phyloP scores from a whole-genome alignment of 768 basidiomycete species.

The Pholiota conissans region DNA sequence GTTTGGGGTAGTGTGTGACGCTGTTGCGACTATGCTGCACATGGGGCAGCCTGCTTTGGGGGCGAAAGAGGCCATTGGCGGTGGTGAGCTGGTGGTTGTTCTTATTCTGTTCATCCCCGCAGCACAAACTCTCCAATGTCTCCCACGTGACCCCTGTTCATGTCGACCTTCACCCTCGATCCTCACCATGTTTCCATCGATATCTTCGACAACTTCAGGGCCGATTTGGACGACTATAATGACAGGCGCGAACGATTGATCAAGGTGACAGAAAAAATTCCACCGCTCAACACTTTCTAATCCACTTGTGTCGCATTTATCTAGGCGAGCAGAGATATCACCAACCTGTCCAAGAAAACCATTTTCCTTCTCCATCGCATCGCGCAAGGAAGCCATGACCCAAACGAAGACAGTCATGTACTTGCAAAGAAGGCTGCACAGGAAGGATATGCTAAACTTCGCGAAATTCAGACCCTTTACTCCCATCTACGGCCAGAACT shows the following conservation, averaged over 20 bases:
- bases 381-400: constrained; percentile 31
- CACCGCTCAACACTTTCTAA: constrained; percentile 1
- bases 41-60: constrained; percentile 73
- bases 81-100: not conserved
- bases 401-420: constrained; percentile 25
- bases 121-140: not conserved
- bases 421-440: constrained; percentile 45
- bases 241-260: constrained; percentile 90
- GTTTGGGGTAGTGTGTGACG: constrained; percentile 42
- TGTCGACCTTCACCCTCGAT: constrained; percentile 21
- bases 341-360: constrained; percentile 87
- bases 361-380: constrained; percentile 92
- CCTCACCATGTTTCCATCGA: not conserved
- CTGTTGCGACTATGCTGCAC: constrained; percentile 69
- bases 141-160: constrained; percentile 21
- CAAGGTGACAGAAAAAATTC: constrained; percentile 51
- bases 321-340: constrained; percentile 84
- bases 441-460: constrained; percentile 58
- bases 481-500: constrained; percentile 62
- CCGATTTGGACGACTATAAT: constrained; percentile 78
- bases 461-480: constrained; percentile 67
- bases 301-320: not conserved
- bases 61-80: constrained; percentile 48
- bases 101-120: no score
- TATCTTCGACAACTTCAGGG: constrained; percentile 64